phyloP scores from a whole-genome alignment of 1,139 yeast genomes.

The Blastobotrys ciferrii region DNA sequence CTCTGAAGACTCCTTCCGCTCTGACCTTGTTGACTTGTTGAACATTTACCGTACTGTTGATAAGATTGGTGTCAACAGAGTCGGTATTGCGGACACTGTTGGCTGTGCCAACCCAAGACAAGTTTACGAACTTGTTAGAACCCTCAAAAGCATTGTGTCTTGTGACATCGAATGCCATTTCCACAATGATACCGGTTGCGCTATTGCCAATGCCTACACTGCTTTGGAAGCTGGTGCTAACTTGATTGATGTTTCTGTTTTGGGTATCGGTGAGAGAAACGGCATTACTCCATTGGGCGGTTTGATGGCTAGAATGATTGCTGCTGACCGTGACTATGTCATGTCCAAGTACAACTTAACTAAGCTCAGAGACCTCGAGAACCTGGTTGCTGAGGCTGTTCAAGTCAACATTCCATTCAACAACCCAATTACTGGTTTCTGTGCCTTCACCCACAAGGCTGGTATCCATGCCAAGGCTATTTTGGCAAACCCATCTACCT shows the following conservation, averaged over 20 bases:
- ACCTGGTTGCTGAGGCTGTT: constrained; percentile 94
- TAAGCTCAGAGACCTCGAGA: constrained; percentile 93
- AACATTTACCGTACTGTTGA: constrained; percentile 96
- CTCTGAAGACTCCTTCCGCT: constrained; percentile 96
- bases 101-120: constrained; percentile 99
- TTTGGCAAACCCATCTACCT: constrained; percentile 96
- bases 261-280: constrained; percentile 98
- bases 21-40: constrained; percentile 90
- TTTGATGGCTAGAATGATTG: constrained; percentile 98
- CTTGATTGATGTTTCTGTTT: constrained; percentile 89
- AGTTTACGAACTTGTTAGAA: constrained; percentile 93
- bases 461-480: constrained; percentile 99
- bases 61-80: constrained; percentile 97
- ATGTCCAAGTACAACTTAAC: constrained; percentile 92
- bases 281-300: constrained; percentile 98
- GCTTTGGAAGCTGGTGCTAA: constrained; percentile 98
- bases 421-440: constrained; percentile 98
- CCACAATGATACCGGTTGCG: constrained; percentile 99
- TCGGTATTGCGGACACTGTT: constrained; percentile 98
- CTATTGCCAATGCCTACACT: constrained; percentile 97
- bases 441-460: constrained; percentile 99
- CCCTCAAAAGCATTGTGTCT: constrained; percentile 87
- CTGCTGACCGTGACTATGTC: constrained; percentile 96
- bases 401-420: constrained; percentile 97
- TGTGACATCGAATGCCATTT: constrained; percentile 98